Base-by-base conservation (phyloP, 345 rosid genomes). In the Luvunga scandens region DNA sequence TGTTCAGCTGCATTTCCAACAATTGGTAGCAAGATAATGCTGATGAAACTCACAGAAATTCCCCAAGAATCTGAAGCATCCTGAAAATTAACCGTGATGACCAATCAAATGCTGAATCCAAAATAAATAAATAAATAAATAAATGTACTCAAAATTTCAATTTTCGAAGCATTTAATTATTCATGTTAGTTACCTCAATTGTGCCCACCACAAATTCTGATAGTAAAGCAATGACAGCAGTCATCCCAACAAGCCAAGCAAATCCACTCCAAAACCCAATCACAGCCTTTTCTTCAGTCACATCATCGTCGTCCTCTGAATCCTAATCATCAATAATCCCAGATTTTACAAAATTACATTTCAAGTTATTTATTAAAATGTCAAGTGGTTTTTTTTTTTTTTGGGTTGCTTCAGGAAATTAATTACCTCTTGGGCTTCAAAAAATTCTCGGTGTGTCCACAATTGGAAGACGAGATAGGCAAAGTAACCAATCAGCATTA, bases 1-100 rank as follows among this genome's bases (percentile, higher is more conserved):
- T 95, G 99, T 82, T 93, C 97, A 8, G 98, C 94, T 6, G 99
- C 99, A 59, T 95, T 95, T 81, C 99, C 97, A 71, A 95, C 97
- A 30, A 95, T 91, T 13, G 99, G 97, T 7, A 95, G 92, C 86
- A 93, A 75, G 73, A 95, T 94, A 45, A 93, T 89, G 86, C 98
- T 92, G 42, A 93, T 90, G 79, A 95, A 95, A 83, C 96, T 90
- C 45, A 95, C 90, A 10, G 99, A 93, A 61, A 95, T 82, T 19
- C 97, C 99, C 97, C 97, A 95, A 22, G 97, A 87, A 38, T 85
- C 86, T 7, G 99, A 93, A 69, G 97, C 93, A 36, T 86, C 93
- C 97, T 94, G 82, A 21, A 66, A 42, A 19, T 16, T 14, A 63
- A 66, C 0, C 31, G 33, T 16, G 7, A 60, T 18, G 4, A n/a